These are phyloP conservation scores for Arabidopsis lyrata DNA, from an alignment of 441 rosid species.

Conservation along the genomic window DNA sequence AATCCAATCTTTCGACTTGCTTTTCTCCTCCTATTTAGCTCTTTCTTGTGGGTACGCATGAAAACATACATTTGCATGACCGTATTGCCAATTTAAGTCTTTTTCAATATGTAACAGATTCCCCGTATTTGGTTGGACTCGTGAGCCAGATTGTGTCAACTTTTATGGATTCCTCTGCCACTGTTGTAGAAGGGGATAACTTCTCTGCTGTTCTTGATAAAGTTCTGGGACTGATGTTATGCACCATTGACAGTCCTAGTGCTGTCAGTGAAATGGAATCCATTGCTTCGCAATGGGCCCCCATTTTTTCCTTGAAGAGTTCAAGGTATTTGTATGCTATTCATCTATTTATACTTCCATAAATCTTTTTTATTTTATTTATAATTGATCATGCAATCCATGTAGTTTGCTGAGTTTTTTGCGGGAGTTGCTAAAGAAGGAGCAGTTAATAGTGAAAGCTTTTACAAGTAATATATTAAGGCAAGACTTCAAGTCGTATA, in stretches of 20 bases:
- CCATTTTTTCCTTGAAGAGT: slow-evolving; percentile 63
- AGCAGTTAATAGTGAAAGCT: slow-evolving; percentile 47
- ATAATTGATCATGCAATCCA: slow-evolving; percentile 14
- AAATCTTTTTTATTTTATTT: neutral
- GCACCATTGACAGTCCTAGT: slow-evolving; percentile 56
- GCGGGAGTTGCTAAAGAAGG: slow-evolving; percentile 63
- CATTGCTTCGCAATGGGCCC: slow-evolving; percentile 72
- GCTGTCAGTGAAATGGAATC: slow-evolving; percentile 48
- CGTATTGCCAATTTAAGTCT: slow-evolving; percentile 16
- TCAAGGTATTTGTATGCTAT: slow-evolving; percentile 57
- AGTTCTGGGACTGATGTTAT: slow-evolving; percentile 69
- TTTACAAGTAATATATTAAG: slow-evolving; percentile 66
- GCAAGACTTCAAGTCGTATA: slow-evolving; percentile 44
- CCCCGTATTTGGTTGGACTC: slow-evolving; percentile 58
- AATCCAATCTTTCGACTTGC: slow-evolving; percentile 13
- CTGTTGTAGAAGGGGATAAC: no score
- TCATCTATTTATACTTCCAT: slow-evolving; percentile 28
- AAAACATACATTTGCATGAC: slow-evolving; percentile 26
- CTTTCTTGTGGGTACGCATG: slow-evolving; percentile 25
- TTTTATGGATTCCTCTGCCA: slow-evolving; percentile 48
- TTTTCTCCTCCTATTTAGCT: neutral
- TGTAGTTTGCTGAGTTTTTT: slow-evolving; percentile 71
- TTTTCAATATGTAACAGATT: slow-evolving; percentile 59
- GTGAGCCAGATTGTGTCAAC: slow-evolving; percentile 54
- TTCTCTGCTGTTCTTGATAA: slow-evolving; percentile 55